Base-by-base conservation (phyloP, 345 rosid genomes). In the Ceriops zippeliana region DNA sequence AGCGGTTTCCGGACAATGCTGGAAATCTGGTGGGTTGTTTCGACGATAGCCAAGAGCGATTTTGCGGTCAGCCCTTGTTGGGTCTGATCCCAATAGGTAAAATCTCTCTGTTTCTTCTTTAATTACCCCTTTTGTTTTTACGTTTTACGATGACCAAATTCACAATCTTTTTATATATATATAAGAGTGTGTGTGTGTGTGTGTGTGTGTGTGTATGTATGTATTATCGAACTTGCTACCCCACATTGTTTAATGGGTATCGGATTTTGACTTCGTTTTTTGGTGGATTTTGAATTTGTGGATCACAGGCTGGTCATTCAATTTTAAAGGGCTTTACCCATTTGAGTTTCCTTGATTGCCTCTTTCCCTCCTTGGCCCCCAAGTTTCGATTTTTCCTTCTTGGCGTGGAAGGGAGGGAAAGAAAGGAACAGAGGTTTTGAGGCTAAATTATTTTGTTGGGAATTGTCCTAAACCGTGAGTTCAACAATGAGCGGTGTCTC, bases 291-390 rank as follows among this genome's bases (percentile, higher is more conserved):
- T 63, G 53, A 58, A 38, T 34, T 78, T 65, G 61, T 63, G 70
- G 49, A 56, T 70, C 31, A 66, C 73, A 84, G 89, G 85, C 69
- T 70, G 73, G 79, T 53, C 63, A 9, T 78, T 76, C 49, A 71
- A 69, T 77, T 73, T 85, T 61, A 61, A 65, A 61, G 60, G 77
- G 9, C 37, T 34, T 73, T 37, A 61, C 56, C 38, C 49, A 10
- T 53, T 71, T 72, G 79, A 70, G 67, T 61, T 65, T 67, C 58
- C 63, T 67, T 51, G 42, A 11, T 76, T 63, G 79, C 84, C 88
- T 83, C 89, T 85, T 85, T 86, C 86, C 90, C 93, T 91, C 84
- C 89, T 84, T 54, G 65, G 52, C 63, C 67, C 83, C 68, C 30
- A 77, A 83, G 73, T 77, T 67, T 64, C 58, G 76, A 71, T 63